phyloP scores from a whole-genome alignment of 148 eudicot genomes.

The Gaultheria prostrata region DNA sequence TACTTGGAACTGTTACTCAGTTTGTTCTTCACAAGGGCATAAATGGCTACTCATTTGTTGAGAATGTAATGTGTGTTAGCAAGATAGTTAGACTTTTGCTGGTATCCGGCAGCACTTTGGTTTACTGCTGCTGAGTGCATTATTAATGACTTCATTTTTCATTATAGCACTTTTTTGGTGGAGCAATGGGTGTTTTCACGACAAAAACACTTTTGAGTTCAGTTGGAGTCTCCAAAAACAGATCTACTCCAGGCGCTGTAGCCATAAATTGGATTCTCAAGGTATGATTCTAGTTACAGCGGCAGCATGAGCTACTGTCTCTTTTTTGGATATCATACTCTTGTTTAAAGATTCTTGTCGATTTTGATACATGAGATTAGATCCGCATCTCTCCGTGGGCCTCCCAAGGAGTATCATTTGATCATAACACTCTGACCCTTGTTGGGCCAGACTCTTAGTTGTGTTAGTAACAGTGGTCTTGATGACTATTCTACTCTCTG shows the following conservation, averaged over 20 bases:
- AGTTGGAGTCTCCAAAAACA: slow-evolving; percentile 75
- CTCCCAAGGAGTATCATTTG: background rate
- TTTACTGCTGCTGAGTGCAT: slow-evolving; percentile 4
- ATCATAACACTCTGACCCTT: background rate
- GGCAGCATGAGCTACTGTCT: background rate
- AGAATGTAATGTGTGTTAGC: background rate
- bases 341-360: background rate
- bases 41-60: background rate
- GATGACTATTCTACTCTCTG: background rate
- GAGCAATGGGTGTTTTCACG: slow-evolving; percentile 98
- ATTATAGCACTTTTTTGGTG: slow-evolving; percentile 92
- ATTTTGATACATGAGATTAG: background rate
- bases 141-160: slow-evolving; percentile 13
- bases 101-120: background rate
- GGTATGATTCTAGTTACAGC: slow-evolving; percentile 35
- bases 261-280: slow-evolving; percentile 98
- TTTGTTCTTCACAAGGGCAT: background rate
- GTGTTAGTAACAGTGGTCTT: background rate
- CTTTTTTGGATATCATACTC: background rate
- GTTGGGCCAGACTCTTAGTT: background rate
- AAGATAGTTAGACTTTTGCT: background rate
- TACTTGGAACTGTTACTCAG: background rate
- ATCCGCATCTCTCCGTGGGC: background rate
- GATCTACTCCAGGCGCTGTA: slow-evolving; percentile 77
- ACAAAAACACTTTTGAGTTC: slow-evolving; percentile 84